phyloP scores from a whole-genome alignment of 345 rosid species.

The Arabidopsis suecica region DNA sequence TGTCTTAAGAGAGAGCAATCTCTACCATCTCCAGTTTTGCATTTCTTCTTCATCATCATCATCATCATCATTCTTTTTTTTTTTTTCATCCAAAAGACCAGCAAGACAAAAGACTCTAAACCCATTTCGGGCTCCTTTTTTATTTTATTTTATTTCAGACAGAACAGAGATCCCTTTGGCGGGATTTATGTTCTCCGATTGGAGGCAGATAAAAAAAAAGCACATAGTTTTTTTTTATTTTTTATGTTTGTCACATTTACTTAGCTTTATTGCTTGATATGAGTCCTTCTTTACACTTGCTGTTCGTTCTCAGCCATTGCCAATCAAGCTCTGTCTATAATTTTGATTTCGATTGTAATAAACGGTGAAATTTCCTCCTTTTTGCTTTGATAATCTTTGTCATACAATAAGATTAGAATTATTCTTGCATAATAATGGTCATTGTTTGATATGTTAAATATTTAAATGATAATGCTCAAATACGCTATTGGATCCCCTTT shows the following conservation, averaged over 20 bases:
- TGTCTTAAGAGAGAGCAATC: conserved; percentile 36
- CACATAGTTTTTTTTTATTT: conserved; percentile 24
- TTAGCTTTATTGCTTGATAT: not conserved
- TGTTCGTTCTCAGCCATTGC: not conserved
- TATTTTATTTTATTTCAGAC: conserved; percentile 5
- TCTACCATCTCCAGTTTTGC: conserved; percentile 48
- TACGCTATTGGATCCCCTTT: not conserved
- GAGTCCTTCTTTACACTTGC: not conserved
- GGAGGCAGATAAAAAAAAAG: conserved; percentile 34
- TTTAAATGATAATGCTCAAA: not conserved
- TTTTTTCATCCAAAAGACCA: conserved; percentile 20
- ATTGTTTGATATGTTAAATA: not conserved
- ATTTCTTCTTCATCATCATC: conserved; percentile 14
- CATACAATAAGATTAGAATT: no score
- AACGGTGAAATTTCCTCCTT: not conserved
- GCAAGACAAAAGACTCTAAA: conserved; percentile 15
- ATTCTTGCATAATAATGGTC: not conserved
- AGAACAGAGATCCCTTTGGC: conserved; percentile 18
- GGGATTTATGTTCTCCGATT: conserved; percentile 30
- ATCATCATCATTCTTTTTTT: not conserved
- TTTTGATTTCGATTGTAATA: conserved; percentile 11
- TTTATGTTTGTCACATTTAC: conserved; percentile 1
- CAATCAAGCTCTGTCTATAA: not conserved
- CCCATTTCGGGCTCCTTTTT: conserved; percentile 16
- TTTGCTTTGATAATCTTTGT: not conserved